A percentile compares a stretch with the other conserved stretches of the same genome.
These are phyloP conservation scores for Cyberlindnera saturnus DNA, from an alignment of 805 yeast genomes.

Conservation along the genomic window DNA sequence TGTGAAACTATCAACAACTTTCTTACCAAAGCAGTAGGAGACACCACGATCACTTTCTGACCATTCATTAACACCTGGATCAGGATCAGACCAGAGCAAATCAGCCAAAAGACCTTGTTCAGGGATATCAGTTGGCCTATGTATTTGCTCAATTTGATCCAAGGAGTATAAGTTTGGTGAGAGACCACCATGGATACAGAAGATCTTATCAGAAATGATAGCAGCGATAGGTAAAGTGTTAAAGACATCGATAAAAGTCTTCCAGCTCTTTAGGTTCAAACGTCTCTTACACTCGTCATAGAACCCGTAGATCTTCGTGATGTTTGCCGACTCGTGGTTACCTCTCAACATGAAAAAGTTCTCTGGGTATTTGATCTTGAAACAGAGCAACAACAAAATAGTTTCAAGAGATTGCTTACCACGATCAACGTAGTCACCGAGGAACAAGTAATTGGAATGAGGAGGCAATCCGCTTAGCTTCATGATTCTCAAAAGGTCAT, in stretches of 20 bases:
- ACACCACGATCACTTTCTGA: conserved; percentile 81
- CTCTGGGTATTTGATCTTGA: conserved; percentile 94
- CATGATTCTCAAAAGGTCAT: conserved; percentile 83
- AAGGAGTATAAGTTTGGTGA: conserved; percentile 64
- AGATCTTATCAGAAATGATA: conserved; percentile 89
- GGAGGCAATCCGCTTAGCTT: conserved; percentile 98
- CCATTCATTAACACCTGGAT: conserved; percentile 54
- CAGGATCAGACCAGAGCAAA: conserved; percentile 81
- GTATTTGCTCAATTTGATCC: conserved; percentile 63
- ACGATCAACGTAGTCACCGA: conserved; percentile 97
- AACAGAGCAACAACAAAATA: conserved; percentile 77
- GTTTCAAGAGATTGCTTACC: conserved; percentile 97
- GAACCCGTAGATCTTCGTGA: conserved; percentile 94
- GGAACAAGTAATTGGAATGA: conserved; percentile 79
- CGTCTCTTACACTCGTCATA: conserved; percentile 97
- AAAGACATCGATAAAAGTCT: conserved; percentile 87
- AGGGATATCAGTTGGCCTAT: conserved; percentile 80
- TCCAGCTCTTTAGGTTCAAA: conserved; percentile 90
- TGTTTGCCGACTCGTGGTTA: conserved; percentile 96
- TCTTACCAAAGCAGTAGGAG: conserved; percentile 69
- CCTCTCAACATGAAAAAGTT: conserved; percentile 91
- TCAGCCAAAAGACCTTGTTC: conserved; percentile 75
- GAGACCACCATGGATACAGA: conserved; percentile 82
- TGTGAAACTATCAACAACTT: conserved; percentile 66
- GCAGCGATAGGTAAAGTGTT: conserved; percentile 95